These are phyloP conservation scores for Populus deltoides DNA, from an alignment of 345 rosid species.

Conservation along the genomic window DNA sequence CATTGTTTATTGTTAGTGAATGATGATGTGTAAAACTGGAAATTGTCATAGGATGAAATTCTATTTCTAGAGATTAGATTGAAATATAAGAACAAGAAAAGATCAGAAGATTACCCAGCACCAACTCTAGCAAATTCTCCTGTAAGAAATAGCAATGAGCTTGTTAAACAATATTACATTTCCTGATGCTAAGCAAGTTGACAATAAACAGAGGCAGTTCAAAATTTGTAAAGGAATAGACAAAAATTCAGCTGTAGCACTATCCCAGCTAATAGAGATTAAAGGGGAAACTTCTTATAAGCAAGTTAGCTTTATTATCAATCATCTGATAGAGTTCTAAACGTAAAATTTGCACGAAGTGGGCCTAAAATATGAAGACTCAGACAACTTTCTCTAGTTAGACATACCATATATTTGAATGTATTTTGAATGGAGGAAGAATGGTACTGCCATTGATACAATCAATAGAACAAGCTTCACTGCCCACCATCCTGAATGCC, in stretches of 20 bases:
- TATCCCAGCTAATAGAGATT: background rate
- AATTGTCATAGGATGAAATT: background rate
- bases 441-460: constrained; percentile 47
- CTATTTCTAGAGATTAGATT: background rate
- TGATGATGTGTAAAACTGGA: too few species aligned
- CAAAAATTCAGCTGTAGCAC: background rate
- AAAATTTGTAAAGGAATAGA: background rate
- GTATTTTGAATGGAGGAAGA: constrained; percentile 58
- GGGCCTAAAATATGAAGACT: constrained; percentile 4
- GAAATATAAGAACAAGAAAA: background rate
- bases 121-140: constrained; percentile 88
- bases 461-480: constrained; percentile 50
- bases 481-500: constrained; percentile 81
- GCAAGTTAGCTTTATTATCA: too few species aligned
- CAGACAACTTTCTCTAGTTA: background rate
- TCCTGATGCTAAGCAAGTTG: background rate
- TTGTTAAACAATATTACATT: background rate
- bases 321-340: background rate
- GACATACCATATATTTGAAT: constrained; percentile 68
- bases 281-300: too few species aligned
- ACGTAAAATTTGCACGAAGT: background rate
- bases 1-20: too few species aligned
- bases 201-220: background rate
- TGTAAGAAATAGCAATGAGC: constrained; percentile 31
- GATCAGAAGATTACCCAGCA: constrained; percentile 63